Base-by-base conservation (phyloP, 192 early-diverging fungal species). In the Entophlyctis helioformis region DNA sequence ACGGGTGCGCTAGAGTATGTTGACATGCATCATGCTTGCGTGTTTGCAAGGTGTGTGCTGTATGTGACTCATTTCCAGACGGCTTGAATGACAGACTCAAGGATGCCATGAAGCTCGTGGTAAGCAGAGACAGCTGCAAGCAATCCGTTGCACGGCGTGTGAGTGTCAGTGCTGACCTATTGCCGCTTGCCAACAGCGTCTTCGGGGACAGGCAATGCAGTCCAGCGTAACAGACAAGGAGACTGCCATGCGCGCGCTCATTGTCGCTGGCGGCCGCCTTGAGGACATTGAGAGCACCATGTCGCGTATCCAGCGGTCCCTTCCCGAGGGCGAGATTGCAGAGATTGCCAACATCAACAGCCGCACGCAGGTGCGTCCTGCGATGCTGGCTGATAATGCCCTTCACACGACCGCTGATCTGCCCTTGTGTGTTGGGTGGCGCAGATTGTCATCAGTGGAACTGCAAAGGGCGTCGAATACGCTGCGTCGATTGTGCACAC, bases 381-480 rank as follows among this genome's bases (percentile, higher is more conserved):
- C n/a, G 32, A 37, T 19, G 29, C 29, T 4, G 4, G 4, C 29
- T 31, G 29, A 8, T 31, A 31, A 31, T 11, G 29, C 4, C 29
- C 29, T 31, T 11, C 29, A 11, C 29, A 31, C 29, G 6, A 31
- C 4, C 29, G 11, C 6, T 4, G 29, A 31, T 11, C 4, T 31
- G 29, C 29, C 4, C 29, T 31, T 4, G 6, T 11, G 11, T 31
- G 29, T 31, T 31, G 4, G 29, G 6, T 0, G 13, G 10, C 46
- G 18, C 82, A 93, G 66, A 72, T 91, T 2, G 91, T 97, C 3
- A 78, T 97, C 42, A 91, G 87, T 50, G 94, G 94, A 24, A 94
- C 89, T 11, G 64, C 66, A 2, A 56, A 69, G 26, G 94, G 87
- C 2, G 91, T 97, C 15, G 88, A 91, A 36, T 64, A 79, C 39